Percentiles rank a stretch among this genome's conserved stretches.
Evolutionary conservation across 148 eudicot genomes (phyloP).

Genomic region (Nyssa sinensis): DNA sequence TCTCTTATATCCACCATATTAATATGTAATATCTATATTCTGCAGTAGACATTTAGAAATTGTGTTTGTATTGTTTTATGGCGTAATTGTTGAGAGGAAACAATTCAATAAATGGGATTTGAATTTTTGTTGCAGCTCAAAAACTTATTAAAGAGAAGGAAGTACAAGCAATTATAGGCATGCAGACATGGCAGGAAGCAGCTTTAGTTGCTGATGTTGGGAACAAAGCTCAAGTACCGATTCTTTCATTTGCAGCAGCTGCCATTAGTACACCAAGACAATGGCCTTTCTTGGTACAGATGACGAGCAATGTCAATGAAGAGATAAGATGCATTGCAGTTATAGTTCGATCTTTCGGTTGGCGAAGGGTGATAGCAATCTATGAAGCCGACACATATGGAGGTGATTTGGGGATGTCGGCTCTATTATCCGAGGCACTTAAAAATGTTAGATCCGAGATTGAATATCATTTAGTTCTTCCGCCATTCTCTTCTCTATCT

Average conservation of each 20-base stretch:
- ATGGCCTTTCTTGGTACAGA: conserved; percentile 29
- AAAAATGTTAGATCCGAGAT: conserved; percentile 16
- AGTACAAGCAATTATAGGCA: conserved; percentile 16
- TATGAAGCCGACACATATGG: conserved; percentile 12
- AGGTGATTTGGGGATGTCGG: neutral
- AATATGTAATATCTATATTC: no score
- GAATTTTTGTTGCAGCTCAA: no score
- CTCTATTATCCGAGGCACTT: conserved; percentile 17
- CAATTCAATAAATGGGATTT: no score
- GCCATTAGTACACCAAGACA: conserved; percentile 7
- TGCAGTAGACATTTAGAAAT: no score
- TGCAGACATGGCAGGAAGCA: conserved; percentile 25
- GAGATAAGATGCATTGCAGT: conserved; percentile 11
- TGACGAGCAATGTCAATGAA: conserved; percentile 10
- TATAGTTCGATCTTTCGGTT: conserved; percentile 6
- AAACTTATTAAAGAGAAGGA: conserved; percentile 10
- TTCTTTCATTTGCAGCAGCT: conserved; percentile 19
- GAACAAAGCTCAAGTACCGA: conserved; percentile 24
- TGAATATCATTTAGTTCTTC: conserved; percentile 14
- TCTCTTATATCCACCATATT: no score
- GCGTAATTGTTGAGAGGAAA: no score
- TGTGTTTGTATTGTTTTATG: no score
- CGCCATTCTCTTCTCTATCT: conserved; percentile 3
- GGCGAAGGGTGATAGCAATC: conserved; percentile 24
- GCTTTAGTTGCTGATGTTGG: conserved; percentile 20